A percentile compares a stretch with the other conserved stretches of the same genome.
phyloP scores from a whole-genome alignment of 805 yeast genomes.

The Ascoidea tarda region DNA sequence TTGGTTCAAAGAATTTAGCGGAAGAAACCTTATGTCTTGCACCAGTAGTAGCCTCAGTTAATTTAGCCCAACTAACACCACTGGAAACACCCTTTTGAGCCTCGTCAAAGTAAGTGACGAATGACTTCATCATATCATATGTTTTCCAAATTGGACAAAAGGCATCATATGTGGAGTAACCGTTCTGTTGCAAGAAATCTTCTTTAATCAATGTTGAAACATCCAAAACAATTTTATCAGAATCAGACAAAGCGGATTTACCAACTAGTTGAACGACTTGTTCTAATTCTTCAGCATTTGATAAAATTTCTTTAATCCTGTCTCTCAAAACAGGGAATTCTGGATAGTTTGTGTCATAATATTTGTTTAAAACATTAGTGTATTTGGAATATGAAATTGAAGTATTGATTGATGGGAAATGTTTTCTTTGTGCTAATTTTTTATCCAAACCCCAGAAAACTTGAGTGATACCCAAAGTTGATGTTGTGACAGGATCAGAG shows the following conservation, averaged over 20 bases:
- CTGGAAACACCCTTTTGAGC: constrained; percentile 93
- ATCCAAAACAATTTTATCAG: constrained; percentile 93
- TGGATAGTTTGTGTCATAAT: constrained; percentile 75
- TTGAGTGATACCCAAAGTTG: constrained; percentile 98
- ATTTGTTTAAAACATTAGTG: constrained; percentile 74
- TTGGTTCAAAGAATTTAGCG: constrained; percentile 92
- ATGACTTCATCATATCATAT: constrained; percentile 93
- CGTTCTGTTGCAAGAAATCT: constrained; percentile 98
- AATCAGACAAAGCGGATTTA: constrained; percentile 91
- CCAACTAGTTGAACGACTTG: constrained; percentile 99
- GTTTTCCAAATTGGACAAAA: constrained; percentile 99
- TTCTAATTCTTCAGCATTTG: constrained; percentile 96
- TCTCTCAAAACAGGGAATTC: constrained; percentile 87
- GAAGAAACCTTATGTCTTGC: constrained; percentile 89
- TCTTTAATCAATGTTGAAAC: constrained; percentile 87
- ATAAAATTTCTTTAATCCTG: constrained; percentile 83
- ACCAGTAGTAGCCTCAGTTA: constrained; percentile 79
- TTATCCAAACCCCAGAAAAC: constrained; percentile 99
- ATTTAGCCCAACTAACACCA: constrained; percentile 91
- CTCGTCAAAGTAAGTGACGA: constrained; percentile 84
- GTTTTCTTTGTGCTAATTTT: constrained; percentile 98
- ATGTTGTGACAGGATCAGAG: constrained; percentile 98
- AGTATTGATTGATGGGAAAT: constrained; percentile 97
- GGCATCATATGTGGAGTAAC: constrained; percentile 95
- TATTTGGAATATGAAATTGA: constrained; percentile 94